Percentiles rank a stretch among this genome's conserved stretches.
Conservation (phyloP, 169 alveolate genomes). For the Neospora caninum region DNA sequence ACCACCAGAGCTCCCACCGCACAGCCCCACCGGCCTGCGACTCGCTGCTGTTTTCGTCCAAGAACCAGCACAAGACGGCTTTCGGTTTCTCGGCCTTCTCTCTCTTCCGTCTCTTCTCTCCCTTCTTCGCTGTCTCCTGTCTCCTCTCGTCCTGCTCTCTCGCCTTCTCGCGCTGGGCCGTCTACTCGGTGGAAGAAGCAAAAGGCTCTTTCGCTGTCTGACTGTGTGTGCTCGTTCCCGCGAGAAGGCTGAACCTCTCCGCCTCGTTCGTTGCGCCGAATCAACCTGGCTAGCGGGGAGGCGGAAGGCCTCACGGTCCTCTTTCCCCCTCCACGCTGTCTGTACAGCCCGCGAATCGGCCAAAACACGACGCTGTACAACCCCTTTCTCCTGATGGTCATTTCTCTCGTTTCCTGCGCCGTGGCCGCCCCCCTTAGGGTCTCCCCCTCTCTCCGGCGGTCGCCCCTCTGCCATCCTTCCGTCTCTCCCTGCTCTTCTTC, state of each 20-base stretch:
- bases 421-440: background rate
- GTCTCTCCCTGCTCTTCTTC: background rate
- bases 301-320: background rate
- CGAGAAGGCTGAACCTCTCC: too few species aligned
- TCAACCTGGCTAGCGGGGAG: background rate
- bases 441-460: background rate
- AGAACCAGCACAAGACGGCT: background rate
- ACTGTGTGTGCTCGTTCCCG: too few species aligned
- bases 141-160: background rate
- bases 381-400: background rate
- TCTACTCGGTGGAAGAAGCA: too few species aligned
- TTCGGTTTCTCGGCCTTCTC: background rate
- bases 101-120: background rate
- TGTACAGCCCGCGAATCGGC: slow-evolving; percentile 17
- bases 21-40: slow-evolving; percentile 27
- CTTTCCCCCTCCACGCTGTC: background rate
- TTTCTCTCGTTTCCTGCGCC: background rate
- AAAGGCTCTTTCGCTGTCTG: too few species aligned
- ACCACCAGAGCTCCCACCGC: background rate
- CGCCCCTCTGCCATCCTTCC: background rate
- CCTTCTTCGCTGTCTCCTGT: background rate
- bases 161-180: background rate
- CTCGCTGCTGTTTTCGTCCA: background rate
- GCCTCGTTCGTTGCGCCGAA: background rate
- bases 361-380: slow-evolving; percentile 6